Base-by-base conservation (phyloP, 129 eudicot species). In the Heracleum sosnowskyi region DNA sequence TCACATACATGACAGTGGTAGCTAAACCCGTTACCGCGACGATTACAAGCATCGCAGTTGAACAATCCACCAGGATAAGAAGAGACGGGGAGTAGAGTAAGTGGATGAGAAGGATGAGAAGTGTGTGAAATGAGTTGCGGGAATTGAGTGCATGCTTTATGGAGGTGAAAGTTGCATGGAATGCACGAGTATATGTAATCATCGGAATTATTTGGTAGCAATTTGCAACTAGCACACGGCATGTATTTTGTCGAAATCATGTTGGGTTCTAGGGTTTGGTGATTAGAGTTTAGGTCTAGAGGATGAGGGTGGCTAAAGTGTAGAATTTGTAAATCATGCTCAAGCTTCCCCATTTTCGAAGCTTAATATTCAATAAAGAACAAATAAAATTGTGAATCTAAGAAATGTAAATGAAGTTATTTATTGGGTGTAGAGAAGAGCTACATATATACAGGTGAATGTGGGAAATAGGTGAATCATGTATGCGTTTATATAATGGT, bases 101-200 rank as follows among this genome's bases (percentile, higher is more conserved):
- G 89, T 11, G 82, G 7, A 80, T 87, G 90, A 51, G 57, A 37
- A 5, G 66, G 86, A 78, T 88, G 96, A 36, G 83, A 78, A 7
- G 93, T 88, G 79, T 88, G 96, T 20, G 86, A 85, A 77, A 91
- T 85, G 10, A 78, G 66, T 16, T 83, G 80, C 0, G 96, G 93
- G 42, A 86, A 84, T 60, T 85, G 42, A 7, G 91, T 71, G 79
- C 96, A 91, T 8, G 84, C 77, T 2, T 66, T 53, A 71, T 91
- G 96, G 83, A 91, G 82, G 85, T 78, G 73, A 81, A 85, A 91
- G 73, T 84, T 87, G 88, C 96, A 91, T 8, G 90, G 83, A 16
- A 2, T 49, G 77, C 93, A 88, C 5, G 84, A n/a, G 78, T 85
- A 91, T 79, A 85, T 72, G 68, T 69, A 68, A 1, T 77, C 87